A percentile compares a stretch with the other conserved stretches of the same genome.
These are phyloP conservation scores for Nemania bipapillata DNA, from an alignment of 2,329 filamentous ascomycete species.

Conservation along the genomic window DNA sequence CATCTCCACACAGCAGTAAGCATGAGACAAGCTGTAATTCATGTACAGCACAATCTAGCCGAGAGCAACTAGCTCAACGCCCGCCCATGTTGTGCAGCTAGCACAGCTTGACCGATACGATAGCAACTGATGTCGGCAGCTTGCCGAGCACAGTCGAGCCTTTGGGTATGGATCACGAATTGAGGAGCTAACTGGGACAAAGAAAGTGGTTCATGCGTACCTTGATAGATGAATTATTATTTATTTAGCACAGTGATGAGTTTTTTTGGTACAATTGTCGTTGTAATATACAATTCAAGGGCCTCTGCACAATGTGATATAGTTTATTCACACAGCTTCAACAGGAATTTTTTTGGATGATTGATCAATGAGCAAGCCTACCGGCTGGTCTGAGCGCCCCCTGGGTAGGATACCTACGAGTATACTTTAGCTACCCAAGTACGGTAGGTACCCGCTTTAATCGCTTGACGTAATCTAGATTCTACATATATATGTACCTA, in stretches of 20 bases:
- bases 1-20: slow-evolving; percentile 15
- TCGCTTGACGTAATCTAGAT: too few relatives aligned
- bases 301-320: slow-evolving; percentile 11
- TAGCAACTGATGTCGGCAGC: slow-evolving; percentile 15
- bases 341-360: slow-evolving; percentile 31
- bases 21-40: slow-evolving; percentile 9
- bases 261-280: slow-evolving; percentile 14
- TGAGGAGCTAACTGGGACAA: neutral
- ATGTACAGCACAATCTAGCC: neutral
- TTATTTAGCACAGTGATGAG: neutral
- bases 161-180: slow-evolving; percentile 13
- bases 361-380: neutral
- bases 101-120: neutral
- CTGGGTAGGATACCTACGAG: too few relatives aligned
- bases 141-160: slow-evolving; percentile 10
- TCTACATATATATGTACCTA: too few relatives aligned
- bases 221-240: slow-evolving; percentile 28
- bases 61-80: neutral
- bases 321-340: neutral
- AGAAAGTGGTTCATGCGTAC: slow-evolving; percentile 24
- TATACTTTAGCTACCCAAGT: too few relatives aligned
- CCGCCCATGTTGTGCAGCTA: neutral
- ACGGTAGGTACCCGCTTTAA: slow-evolving; percentile 6
- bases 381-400: neutral
- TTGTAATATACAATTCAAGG: slow-evolving; percentile 28